These are phyloP conservation scores for Vigna trinervia DNA, from an alignment of 306 rosid species.

Conservation along the genomic window DNA sequence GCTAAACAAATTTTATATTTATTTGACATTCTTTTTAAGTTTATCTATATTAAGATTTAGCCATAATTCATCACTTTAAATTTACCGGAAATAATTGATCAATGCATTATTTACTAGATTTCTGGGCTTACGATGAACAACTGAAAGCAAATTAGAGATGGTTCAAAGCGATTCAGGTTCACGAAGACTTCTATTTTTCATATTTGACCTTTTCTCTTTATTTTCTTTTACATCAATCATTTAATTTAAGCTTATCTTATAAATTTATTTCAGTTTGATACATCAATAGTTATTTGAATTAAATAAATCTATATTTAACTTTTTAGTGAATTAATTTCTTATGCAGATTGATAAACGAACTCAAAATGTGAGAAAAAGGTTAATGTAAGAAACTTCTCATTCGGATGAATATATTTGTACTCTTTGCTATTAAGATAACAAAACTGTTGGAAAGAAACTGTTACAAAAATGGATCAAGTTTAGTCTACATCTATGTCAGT, in stretches of 20 bases:
- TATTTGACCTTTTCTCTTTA: background rate
- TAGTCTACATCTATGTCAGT: background rate
- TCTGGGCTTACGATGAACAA: background rate
- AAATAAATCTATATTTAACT: background rate
- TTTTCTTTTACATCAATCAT: background rate
- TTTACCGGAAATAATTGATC: background rate
- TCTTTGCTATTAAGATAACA: background rate
- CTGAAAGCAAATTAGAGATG: background rate
- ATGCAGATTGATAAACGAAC: background rate
- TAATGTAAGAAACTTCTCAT: background rate
- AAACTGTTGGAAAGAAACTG: background rate
- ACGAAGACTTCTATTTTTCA: background rate
- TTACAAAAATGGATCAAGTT: background rate
- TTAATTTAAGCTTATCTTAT: background rate
- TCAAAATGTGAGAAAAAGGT: background rate
- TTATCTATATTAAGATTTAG: background rate
- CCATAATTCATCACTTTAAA: background rate
- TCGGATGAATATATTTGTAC: background rate
- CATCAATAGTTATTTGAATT: background rate
- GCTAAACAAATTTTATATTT: background rate
- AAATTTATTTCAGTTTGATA: background rate
- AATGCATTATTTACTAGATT: background rate
- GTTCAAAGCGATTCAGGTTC: background rate
- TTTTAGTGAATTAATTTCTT: background rate
- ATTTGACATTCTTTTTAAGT: background rate